Percentiles rank a stretch among this genome's conserved stretches.
phyloP scores from a whole-genome alignment of 441 rosid species.

The Bruguiera hainesii region DNA sequence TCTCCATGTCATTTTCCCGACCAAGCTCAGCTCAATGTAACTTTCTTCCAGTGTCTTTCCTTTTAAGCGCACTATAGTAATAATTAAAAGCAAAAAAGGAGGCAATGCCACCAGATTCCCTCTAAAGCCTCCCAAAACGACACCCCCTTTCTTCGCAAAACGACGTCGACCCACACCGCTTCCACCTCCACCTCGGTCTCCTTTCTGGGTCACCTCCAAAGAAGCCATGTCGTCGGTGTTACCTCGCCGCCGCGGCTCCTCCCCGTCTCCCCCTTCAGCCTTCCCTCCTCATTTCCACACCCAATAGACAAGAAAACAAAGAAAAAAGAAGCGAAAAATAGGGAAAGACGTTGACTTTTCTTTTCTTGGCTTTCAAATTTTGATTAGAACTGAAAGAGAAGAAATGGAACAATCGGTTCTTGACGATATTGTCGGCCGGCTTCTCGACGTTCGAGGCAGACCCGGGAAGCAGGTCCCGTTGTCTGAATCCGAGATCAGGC shows the following conservation, averaged over 20 bases:
- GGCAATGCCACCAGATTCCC: background rate
- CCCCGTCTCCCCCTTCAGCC: conserved; percentile 7
- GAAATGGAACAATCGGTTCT: conserved; percentile 52
- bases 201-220: background rate
- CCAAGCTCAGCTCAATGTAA: too few species aligned
- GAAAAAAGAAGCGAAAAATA: background rate
- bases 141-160: conserved; percentile 12
- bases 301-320: background rate
- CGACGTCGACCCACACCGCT: background rate
- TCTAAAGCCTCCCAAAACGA: conserved; percentile 14
- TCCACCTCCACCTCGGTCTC: background rate
- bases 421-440: conserved; percentile 47
- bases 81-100: too few species aligned
- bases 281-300: background rate
- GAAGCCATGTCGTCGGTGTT: conserved; percentile 4
- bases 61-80: too few species aligned
- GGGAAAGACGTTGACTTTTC: conserved; percentile 31
- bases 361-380: background rate
- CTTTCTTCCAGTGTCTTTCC: too few species aligned
- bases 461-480: conserved; percentile 80
- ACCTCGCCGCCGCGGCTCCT: background rate
- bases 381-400: background rate
- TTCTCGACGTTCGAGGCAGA: conserved; percentile 21
- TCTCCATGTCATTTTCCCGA: too few species aligned
- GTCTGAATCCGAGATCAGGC: conserved; percentile 65